Conservation (phyloP, 176 grass and related monocot species). For the Cocos nucifera region DNA sequence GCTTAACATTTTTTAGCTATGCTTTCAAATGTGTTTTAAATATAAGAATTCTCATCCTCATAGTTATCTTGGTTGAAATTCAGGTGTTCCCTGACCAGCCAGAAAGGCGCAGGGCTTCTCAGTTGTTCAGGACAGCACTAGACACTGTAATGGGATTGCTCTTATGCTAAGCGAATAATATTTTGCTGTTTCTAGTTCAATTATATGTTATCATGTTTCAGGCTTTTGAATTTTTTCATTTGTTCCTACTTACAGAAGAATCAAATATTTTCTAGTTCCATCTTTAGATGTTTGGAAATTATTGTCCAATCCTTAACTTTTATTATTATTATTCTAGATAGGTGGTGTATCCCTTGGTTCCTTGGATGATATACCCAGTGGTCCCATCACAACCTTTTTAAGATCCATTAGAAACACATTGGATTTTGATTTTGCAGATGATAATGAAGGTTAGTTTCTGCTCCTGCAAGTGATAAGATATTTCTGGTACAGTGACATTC, state of each 20-base stretch:
- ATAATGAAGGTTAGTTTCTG: slow-evolving; percentile 50
- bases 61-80: slow-evolving; percentile 33
- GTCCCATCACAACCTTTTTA: slow-evolving; percentile 68
- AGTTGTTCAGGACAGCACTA: slow-evolving; percentile 67
- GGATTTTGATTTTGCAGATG: slow-evolving; percentile 87
- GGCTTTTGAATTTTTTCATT: no score
- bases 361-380: slow-evolving; percentile 71
- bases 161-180: neutral
- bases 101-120: slow-evolving; percentile 71
- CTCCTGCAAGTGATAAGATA: no score
- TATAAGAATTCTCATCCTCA: no score
- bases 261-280: no score
- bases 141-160: slow-evolving; percentile 38
- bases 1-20: no score
- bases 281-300: no score
- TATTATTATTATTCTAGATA: slow-evolving; percentile 47
- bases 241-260: no score
- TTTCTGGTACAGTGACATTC: no score
- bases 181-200: neutral
- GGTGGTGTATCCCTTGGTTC: slow-evolving; percentile 66
- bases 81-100: slow-evolving; percentile 97
- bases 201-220: no score
- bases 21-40: no score
- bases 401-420: slow-evolving; percentile 79
- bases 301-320: neutral